Evolutionary conservation across 805 yeast species (phyloP).

Genomic region (Wickerhamomyces silvicola): DNA sequence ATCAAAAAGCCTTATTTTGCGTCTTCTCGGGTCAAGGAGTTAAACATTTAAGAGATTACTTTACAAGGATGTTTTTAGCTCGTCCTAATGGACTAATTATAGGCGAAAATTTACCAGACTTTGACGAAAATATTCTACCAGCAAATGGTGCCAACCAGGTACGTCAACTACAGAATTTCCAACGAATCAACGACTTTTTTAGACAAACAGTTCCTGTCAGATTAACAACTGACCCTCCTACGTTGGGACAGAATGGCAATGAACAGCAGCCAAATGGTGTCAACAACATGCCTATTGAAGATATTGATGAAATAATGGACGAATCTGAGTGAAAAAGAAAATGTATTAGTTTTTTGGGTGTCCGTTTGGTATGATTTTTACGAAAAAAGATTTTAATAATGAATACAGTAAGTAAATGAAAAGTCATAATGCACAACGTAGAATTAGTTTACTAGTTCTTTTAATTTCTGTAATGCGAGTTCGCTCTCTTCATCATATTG

Average conservation of each 20-base stretch:
- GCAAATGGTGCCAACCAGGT: no score
- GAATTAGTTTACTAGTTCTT: constrained; percentile 32
- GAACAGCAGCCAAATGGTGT: no score
- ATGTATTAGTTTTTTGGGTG: no score
- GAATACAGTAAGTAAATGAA: neutral
- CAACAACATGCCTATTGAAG: no score
- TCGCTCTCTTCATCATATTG: constrained; percentile 43
- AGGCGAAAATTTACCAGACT: constrained; percentile 1
- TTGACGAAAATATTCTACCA: no score
- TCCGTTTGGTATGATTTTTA: no score
- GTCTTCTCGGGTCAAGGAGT: constrained; percentile 94
- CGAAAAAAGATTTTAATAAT: no score
- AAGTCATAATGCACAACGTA: no score
- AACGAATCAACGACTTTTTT: no score
- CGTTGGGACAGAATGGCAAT: neutral
- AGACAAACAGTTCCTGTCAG: no score
- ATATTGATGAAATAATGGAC: constrained; percentile 3
- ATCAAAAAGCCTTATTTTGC: constrained; percentile 81
- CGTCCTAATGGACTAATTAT: neutral
- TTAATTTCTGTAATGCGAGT: constrained; percentile 40
- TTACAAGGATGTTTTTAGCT: constrained; percentile 32
- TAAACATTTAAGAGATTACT: constrained; percentile 60
- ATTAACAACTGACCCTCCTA: neutral
- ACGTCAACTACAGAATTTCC: neutral
- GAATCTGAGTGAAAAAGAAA: constrained; percentile 2